These are phyloP conservation scores for Paecilomyces sp. DNA, from an alignment of 2,329 filamentous ascomycete genomes.

Conservation along the genomic window DNA sequence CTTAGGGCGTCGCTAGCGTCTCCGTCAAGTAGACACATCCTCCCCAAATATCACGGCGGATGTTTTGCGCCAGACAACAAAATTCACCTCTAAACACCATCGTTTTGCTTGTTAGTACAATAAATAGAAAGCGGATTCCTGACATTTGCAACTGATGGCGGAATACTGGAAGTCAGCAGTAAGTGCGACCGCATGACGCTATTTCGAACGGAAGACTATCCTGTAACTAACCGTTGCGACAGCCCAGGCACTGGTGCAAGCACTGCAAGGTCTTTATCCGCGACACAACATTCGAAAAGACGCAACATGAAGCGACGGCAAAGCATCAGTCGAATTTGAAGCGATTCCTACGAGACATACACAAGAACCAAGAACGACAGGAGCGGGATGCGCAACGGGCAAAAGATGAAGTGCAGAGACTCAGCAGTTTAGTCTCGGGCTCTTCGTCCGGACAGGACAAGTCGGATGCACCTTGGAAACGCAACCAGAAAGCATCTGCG, in stretches of 20 bases:
- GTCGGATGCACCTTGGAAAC: slow-evolving; percentile 19
- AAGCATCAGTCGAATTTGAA: slow-evolving; percentile 83
- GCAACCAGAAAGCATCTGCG: slow-evolving; percentile 24
- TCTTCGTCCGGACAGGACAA: slow-evolving; percentile 17
- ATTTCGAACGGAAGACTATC: background rate
- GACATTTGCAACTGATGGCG: slow-evolving; percentile 54
- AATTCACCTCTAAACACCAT: background rate
- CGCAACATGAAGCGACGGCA: slow-evolving; percentile 80
- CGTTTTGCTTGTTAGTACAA: background rate
- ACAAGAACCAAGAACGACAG: slow-evolving; percentile 74
- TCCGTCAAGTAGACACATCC: too few species aligned
- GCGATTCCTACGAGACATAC: slow-evolving; percentile 80
- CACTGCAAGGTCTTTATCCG: slow-evolving; percentile 85
- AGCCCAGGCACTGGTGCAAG: slow-evolving; percentile 96
- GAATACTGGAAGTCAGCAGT: slow-evolving; percentile 98
- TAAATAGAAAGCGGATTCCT: background rate
- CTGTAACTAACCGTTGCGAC: slow-evolving; percentile 13
- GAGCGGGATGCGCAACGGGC: slow-evolving; percentile 76
- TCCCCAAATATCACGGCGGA: background rate
- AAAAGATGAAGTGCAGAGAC: slow-evolving; percentile 73
- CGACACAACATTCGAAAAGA: slow-evolving; percentile 83
- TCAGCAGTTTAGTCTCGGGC: slow-evolving; percentile 67
- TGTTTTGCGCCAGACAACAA: background rate
- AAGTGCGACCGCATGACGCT: slow-evolving; percentile 16
- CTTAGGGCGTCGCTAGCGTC: too few species aligned